Base-by-base conservation (phyloP, 2,329 filamentous ascomycete genomes). In the Dactylellina leptospora region DNA sequence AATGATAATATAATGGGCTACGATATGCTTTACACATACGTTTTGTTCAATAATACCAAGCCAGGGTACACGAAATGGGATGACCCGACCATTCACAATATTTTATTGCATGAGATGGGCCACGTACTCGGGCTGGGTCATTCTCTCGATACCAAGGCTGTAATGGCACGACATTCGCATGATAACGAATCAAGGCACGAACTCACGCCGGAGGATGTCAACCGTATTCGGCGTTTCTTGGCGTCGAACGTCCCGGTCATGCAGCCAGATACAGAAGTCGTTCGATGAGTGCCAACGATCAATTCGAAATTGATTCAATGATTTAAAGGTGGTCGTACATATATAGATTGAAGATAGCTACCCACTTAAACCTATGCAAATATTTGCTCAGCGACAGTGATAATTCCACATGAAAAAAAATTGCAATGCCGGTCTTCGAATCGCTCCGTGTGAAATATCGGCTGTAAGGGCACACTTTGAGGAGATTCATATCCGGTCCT, bases 361-460 rank as follows among this genome's bases (percentile, higher is more conserved):
- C n/a, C n/a, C n/a, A n/a, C n/a, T n/a, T n/a, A n/a, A n/a, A n/a
- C n/a, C n/a, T n/a, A n/a, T n/a, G n/a, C n/a, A n/a, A n/a, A n/a
- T n/a, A n/a, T n/a, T n/a, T n/a, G n/a, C n/a, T n/a, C n/a, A n/a
- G n/a, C n/a, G n/a, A n/a, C n/a, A 33, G 40, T 18, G 23, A 61
- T 20, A 30, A 22, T 27, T 36, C 56, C 22, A 13, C 33, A 25
- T 6, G 23, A 61, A 50, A 8, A 22, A 27, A 55, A 23, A 33
- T 47, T 38, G 27, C 20, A 16, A 62, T 27, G n/a, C n/a, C n/a
- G n/a, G n/a, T n/a, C n/a, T n/a, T n/a, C 55, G 55, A 63, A 63
- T 63, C 59, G 25, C 23, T 47, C 10, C n/a, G 9, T 6, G 23
- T 48, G 13, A 38, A 16, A 10, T 22, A 53, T 62, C 45, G 56